Conservation (phyloP, 805 yeast genomes). For the Nakazawaea ernobii region DNA sequence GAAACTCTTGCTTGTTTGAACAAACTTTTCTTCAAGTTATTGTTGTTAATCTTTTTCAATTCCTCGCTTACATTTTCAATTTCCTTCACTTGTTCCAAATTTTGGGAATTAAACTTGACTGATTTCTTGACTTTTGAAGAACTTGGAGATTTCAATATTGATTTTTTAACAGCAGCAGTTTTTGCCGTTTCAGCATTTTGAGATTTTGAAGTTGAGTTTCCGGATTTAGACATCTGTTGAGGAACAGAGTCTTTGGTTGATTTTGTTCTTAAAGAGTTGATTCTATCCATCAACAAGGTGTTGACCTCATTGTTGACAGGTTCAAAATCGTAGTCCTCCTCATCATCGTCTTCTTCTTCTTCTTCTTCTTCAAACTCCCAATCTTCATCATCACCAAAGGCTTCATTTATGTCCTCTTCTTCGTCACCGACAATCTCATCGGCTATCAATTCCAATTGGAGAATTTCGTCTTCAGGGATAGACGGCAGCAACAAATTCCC, state of each 20-base stretch:
- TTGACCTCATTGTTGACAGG: conserved; percentile 25
- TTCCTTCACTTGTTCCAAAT: conserved; percentile 48
- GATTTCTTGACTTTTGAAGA: conserved; percentile 31
- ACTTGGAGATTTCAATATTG: conserved; percentile 27
- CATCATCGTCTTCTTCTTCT: conserved; percentile 17
- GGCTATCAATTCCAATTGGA: conserved; percentile 50
- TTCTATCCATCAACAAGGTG: conserved; percentile 35
- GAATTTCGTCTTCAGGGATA: conserved; percentile 35
- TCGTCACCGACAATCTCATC: conserved; percentile 34
- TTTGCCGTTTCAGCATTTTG: not conserved
- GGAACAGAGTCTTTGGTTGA: no score
- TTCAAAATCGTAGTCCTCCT: conserved; percentile 12
- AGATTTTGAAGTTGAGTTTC: not conserved
- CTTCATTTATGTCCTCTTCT: conserved; percentile 28
- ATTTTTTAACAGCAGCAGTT: not conserved
- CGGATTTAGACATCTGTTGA: no score
- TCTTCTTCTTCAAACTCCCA: conserved; percentile 24
- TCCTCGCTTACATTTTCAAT: conserved; percentile 52
- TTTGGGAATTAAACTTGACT: conserved; percentile 44
- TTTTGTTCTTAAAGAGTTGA: conserved; percentile 24
- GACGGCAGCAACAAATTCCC: conserved; percentile 23
- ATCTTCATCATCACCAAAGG: conserved; percentile 32
- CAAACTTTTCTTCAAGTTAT: conserved; percentile 6
- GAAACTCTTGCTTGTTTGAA: conserved; percentile 5
- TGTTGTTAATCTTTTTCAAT: conserved; percentile 26